Conservation (phyloP, 495 filamentous ascomycete genomes). For the Glarea lozoyensis region DNA sequence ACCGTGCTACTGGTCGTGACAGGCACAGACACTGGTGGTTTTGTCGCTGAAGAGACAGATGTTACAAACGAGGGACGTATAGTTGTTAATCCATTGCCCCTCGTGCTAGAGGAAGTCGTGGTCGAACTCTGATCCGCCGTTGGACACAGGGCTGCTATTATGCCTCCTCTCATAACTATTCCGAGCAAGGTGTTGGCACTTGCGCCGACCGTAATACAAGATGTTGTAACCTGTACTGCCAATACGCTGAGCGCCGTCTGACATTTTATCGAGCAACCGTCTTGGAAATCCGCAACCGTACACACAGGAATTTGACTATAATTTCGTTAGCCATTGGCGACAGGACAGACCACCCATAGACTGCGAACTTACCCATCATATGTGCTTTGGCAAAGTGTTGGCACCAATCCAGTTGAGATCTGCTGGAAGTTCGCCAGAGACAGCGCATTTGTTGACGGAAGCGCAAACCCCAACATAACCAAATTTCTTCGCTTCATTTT, state of each 20-base stretch:
- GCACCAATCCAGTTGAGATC: conserved; percentile 13
- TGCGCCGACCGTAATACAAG: conserved; percentile 8
- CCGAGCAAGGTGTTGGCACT: conserved; percentile 14
- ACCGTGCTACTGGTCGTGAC: conserved; percentile 8
- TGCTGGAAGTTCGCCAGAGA: conserved; percentile 20
- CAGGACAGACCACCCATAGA: not conserved
- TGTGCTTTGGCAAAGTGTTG: conserved; percentile 10
- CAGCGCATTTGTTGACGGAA: conserved; percentile 14
- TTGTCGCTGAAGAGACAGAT: too few species aligned
- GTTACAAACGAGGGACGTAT: not conserved
- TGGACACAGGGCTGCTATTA: conserved; percentile 14
- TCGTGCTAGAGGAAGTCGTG: conserved; percentile 4
- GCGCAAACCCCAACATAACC: conserved; percentile 7
- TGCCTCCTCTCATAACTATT: conserved; percentile 15
- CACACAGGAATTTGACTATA: conserved; percentile 14
- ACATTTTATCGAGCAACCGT: conserved; percentile 15
- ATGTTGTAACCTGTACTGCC: conserved; percentile 7
- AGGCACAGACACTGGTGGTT: conserved; percentile 10
- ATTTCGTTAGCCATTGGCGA: not conserved
- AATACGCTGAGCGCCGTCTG: conserved; percentile 1
- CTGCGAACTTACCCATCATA: conserved; percentile 9
- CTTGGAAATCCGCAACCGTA: conserved; percentile 14
- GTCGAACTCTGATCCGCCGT: not conserved
- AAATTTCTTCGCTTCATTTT: conserved; percentile 12
- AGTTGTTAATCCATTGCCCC: not conserved